Evolutionary conservation across 1,284 basidiomycete genomes (phyloP).

Genomic region (Austroboletus niveus): DNA sequence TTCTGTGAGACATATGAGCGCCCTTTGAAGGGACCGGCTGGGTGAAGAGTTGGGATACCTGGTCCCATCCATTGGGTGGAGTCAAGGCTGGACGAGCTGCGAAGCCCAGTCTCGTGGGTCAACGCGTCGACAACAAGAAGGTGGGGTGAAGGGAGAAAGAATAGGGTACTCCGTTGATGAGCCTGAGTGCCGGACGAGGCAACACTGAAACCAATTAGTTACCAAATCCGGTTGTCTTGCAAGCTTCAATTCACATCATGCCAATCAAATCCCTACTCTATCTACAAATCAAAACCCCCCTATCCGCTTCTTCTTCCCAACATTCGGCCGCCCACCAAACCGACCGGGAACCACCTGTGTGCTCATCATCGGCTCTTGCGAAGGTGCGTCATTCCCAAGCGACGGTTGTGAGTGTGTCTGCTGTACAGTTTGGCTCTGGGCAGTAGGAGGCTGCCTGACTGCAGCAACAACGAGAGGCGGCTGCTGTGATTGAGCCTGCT

Average conservation of each 20-base stretch:
- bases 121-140: conserved; percentile 34
- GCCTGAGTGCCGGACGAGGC: conserved; percentile 4
- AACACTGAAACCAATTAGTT: conserved; percentile 18
- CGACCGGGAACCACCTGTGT: conserved; percentile 74
- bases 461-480: conserved; percentile 39
- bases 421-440: conserved; percentile 7
- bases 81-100: conserved; percentile 50
- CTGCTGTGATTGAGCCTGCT: conserved; percentile 14
- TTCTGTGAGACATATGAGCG: conserved; percentile 30
- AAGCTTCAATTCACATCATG: neutral
- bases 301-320: conserved; percentile 61
- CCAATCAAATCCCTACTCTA: neutral
- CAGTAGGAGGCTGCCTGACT: conserved; percentile 13
- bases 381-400: conserved; percentile 23
- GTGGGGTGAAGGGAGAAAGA: conserved; percentile 7
- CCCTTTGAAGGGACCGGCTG: conserved; percentile 1
- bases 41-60: conserved; percentile 39
- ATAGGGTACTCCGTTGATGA: conserved; percentile 25
- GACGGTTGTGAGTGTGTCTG: conserved; percentile 15
- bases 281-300: conserved; percentile 62
- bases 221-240: conserved; percentile 19
- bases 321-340: conserved; percentile 58
- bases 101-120: conserved; percentile 42
- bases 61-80: conserved; percentile 76
- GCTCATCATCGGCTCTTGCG: conserved; percentile 51